phyloP scores from a whole-genome alignment of 306 rosid genomes.

The Acacia melanoxylon region DNA sequence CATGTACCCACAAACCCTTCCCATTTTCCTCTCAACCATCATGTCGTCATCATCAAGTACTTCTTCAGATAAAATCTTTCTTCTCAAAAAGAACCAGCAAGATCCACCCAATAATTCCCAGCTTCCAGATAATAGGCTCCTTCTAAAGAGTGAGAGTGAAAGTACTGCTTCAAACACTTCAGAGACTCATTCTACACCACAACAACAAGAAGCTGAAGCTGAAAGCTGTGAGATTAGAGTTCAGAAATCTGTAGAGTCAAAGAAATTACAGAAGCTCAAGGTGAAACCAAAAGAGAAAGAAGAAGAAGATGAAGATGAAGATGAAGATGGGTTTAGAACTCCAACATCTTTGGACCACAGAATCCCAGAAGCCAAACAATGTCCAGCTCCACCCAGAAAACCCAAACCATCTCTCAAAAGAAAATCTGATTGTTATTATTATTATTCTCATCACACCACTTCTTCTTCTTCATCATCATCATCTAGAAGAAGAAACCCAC shows the following conservation, averaged over 20 bases:
- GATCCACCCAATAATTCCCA: background rate
- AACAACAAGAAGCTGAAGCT: background rate
- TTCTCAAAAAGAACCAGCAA: slow-evolving; percentile 22
- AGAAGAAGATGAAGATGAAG: slow-evolving; percentile 29
- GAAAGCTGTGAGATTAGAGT: background rate
- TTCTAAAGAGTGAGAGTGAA: slow-evolving; percentile 7
- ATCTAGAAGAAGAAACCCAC: slow-evolving; percentile 23
- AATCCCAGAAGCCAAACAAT: slow-evolving; percentile 42
- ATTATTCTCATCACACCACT: background rate
- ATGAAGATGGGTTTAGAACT: slow-evolving; percentile 65
- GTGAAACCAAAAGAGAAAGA: background rate
- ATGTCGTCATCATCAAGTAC: background rate
- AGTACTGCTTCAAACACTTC: slow-evolving; percentile 12
- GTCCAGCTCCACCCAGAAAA: slow-evolving; percentile 71
- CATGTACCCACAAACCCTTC: slow-evolving; percentile 10
- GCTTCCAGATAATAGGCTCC: slow-evolving; percentile 15
- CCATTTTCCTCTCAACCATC: slow-evolving; percentile 20
- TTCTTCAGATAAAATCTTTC: slow-evolving; percentile 17
- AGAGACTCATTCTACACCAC: background rate
- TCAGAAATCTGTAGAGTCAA: background rate
- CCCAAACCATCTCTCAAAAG: slow-evolving; percentile 40
- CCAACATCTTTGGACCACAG: slow-evolving; percentile 59
- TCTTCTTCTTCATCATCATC: background rate
- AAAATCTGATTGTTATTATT: background rate
- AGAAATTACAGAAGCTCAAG: background rate